A percentile compares a stretch with the other conserved stretches of the same genome.
phyloP scores from a whole-genome alignment of 2,329 filamentous ascomycete species.

The Alternaria arborescens region DNA sequence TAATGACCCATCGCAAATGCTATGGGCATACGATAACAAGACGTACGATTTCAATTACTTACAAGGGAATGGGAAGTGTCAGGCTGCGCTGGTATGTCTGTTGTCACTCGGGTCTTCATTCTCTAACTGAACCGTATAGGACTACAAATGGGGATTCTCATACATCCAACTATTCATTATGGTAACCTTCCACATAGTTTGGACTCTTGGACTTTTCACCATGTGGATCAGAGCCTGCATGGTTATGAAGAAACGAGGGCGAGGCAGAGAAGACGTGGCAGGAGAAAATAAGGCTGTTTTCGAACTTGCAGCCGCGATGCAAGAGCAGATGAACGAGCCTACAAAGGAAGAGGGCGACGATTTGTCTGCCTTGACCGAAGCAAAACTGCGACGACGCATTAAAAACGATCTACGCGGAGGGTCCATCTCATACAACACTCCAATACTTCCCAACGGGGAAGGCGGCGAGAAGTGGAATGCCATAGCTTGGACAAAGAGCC shows the following conservation, averaged over 20 bases:
- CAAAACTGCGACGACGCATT: slow-evolving; percentile 1
- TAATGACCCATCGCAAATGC: neutral
- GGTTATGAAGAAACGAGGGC: slow-evolving; percentile 14
- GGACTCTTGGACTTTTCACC: slow-evolving; percentile 25
- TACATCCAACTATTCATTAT: slow-evolving; percentile 31
- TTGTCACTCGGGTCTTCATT: neutral
- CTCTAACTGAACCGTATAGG: slow-evolving; percentile 11
- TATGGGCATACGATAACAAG: slow-evolving; percentile 10
- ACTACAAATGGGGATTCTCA: slow-evolving; percentile 38
- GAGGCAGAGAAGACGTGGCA: slow-evolving; percentile 10
- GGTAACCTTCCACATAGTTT: slow-evolving; percentile 22
- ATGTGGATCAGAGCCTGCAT: slow-evolving; percentile 24
- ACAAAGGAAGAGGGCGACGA: neutral
- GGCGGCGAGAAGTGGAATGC: neutral
- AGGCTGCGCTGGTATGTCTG: slow-evolving; percentile 12
- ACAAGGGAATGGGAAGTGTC: slow-evolving; percentile 18
- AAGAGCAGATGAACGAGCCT: slow-evolving; percentile 5
- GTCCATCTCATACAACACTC: slow-evolving; percentile 24
- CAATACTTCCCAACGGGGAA: slow-evolving; percentile 1
- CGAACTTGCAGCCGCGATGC: slow-evolving; percentile 32
- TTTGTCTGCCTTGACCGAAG: neutral
- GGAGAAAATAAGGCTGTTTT: slow-evolving; percentile 32
- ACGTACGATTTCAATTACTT: slow-evolving; percentile 13
- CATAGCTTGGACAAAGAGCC: neutral
- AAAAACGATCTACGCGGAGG: slow-evolving; percentile 14